Base-by-base conservation (phyloP, 2,329 filamentous ascomycete species). In the Piedraia hortae region DNA sequence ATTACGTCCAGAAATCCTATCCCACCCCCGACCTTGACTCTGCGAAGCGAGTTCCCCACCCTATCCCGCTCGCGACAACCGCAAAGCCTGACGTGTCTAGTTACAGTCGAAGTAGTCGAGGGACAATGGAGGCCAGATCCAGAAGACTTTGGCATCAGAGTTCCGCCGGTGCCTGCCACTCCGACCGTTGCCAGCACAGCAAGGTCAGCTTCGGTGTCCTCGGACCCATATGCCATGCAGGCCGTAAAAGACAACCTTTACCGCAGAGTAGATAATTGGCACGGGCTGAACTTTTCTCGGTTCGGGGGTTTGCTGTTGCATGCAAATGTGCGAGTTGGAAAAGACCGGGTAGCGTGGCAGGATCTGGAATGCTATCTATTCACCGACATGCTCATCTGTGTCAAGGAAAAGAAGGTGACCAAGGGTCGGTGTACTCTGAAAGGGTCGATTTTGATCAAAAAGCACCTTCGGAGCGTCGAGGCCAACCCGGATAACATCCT, bases 311-410 rank as follows among this genome's bases (percentile, higher is more conserved):
- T 97, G 32, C 66, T 80, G 14, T 53, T 93, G 14, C 80, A 90
- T 37, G 82, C 78, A 13, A 80, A 71, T 2, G 63, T 97, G 26
- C 68, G 75, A 23, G 85, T 97, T 11, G 85, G 85, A 35, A 97
- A 97, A 47, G 85, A 97, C 45, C 78, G 78, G 33, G 59, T 82
- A 31, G 80, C 80, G 4, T 97, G 85, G 85, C 85, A 97, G 51
- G 85, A 93, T 43, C 51, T 97, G 24, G 80, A 97, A 44, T 97
- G 85, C 45, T 97, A 77, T 43, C 59, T 97, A 14, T 97, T 97
- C 41, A 75, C 72, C 4, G 85, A 97, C 50, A 97, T 97, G 85
- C 70, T 97, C 36, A 97, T 97, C 32, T 97, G 85, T 41, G 78
- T 97, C 28, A 97, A 93, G 48, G 85, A 93, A 48, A 93, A 91